Evolutionary conservation across 2,329 filamentous ascomycete genomes (phyloP).

Genomic region (Fusarium graminum): DNA sequence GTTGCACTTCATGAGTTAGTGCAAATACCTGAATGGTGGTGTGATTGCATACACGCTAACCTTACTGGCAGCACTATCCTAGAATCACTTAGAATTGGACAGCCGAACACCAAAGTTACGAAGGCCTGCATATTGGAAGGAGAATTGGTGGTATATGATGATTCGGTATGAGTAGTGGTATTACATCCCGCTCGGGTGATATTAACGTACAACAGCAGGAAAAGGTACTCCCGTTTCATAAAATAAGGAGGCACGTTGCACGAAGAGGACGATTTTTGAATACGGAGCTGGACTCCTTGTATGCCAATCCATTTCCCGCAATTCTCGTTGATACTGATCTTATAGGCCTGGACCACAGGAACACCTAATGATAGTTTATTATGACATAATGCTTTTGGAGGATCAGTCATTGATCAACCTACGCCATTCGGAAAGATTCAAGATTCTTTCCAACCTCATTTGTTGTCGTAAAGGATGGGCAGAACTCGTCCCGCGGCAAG

Average conservation of each 20-base stretch:
- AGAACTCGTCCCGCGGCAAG: conserved; percentile 73
- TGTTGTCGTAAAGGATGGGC: conserved; percentile 69
- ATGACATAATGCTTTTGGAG: conserved; percentile 68
- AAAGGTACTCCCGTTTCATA: conserved; percentile 80
- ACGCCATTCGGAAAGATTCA: conserved; percentile 71
- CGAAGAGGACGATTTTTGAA: conserved; percentile 79
- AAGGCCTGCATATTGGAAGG: conserved; percentile 83
- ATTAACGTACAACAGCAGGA: conserved; percentile 58
- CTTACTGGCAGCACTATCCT: conserved; percentile 64
- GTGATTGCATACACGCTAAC: conserved; percentile 23
- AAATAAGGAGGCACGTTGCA: conserved; percentile 83
- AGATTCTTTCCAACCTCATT: conserved; percentile 69
- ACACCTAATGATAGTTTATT: conserved; percentile 73
- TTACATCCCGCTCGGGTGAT: background rate
- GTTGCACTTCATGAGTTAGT: conserved; percentile 67
- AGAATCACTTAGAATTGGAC: conserved; percentile 73
- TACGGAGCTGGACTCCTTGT: conserved; percentile 76
- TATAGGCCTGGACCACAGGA: conserved; percentile 63
- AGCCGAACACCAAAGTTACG: conserved; percentile 68
- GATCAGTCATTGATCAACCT: conserved; percentile 63
- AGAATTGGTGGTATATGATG: conserved; percentile 83
- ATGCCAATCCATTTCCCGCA: conserved; percentile 47
- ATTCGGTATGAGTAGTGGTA: conserved; percentile 58
- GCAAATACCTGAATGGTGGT: background rate
- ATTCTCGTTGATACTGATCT: conserved; percentile 29